Percentiles rank a stretch among this genome's conserved stretches.
These are phyloP conservation scores for Cystobasidium ongulense DNA, from an alignment of 768 basidiomycete species.

Conservation along the genomic window DNA sequence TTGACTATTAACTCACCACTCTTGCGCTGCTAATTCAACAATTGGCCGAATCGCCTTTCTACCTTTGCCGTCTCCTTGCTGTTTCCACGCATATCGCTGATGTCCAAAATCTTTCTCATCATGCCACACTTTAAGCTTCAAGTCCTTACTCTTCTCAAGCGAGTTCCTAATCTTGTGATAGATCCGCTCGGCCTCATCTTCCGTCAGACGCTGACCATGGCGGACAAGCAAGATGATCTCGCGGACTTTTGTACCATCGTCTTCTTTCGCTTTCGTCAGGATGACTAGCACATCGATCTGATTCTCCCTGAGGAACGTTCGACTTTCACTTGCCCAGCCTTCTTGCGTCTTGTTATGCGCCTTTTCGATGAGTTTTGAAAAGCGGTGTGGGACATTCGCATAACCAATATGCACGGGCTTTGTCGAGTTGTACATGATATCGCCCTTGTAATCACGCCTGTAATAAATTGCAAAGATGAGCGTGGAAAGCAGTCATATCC, in stretches of 20 bases:
- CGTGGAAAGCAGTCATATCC: neutral
- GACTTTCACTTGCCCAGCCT: neutral
- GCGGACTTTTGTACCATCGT: slow-evolving; percentile 3
- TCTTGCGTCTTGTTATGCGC: neutral
- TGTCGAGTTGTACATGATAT: slow-evolving; percentile 25
- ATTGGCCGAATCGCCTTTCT: slow-evolving; percentile 19
- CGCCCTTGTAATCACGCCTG: slow-evolving; percentile 31
- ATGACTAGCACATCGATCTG: slow-evolving; percentile 6
- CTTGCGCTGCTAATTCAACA: slow-evolving; percentile 6
- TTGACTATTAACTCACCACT: too few relatives aligned
- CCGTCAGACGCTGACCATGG: neutral
- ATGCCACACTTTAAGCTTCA: slow-evolving; percentile 2
- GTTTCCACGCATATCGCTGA: slow-evolving; percentile 22
- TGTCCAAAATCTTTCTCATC: slow-evolving; percentile 25
- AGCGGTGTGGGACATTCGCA: slow-evolving; percentile 1
- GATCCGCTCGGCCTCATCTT: slow-evolving; percentile 11
- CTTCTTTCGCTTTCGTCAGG: slow-evolving; percentile 3
- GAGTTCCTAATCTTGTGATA: slow-evolving; percentile 11
- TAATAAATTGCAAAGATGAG: neutral
- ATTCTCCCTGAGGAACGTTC: neutral
- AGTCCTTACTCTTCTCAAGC: neutral
- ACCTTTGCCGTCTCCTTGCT: neutral
- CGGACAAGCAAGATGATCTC: slow-evolving; percentile 7
- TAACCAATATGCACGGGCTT: slow-evolving; percentile 1
- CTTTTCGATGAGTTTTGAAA: neutral